Conservation (phyloP, 2,329 filamentous ascomycete species). For the Sphaerulina populicola region DNA sequence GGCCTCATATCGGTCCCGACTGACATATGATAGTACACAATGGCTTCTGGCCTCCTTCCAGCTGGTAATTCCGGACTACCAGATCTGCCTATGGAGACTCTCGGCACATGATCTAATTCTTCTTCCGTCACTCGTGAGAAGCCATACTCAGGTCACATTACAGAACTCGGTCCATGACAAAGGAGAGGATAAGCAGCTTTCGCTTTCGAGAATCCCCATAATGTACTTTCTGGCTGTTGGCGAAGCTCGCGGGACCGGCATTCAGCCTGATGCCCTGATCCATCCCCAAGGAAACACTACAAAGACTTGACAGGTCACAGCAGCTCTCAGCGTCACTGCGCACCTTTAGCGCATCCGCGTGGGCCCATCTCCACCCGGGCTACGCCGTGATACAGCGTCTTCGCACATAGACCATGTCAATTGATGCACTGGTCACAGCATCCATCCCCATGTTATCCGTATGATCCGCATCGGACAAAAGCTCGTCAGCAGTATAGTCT, state of each 20-base stretch:
- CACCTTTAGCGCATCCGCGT: background rate
- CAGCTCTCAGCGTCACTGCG: background rate
- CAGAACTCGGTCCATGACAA: background rate
- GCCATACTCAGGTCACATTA: background rate
- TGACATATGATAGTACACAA: constrained; percentile 1
- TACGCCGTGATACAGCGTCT: background rate
- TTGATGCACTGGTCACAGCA: background rate
- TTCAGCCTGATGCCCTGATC: background rate
- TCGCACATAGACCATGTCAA: background rate
- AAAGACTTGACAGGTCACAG: background rate
- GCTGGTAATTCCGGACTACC: background rate
- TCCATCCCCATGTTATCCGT: background rate
- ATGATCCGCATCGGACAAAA: background rate
- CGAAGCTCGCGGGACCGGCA: background rate
- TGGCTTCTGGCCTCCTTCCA: constrained; percentile 1
- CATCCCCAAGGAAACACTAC: background rate
- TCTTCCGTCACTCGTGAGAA: background rate
- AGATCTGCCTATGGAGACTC: constrained; percentile 1
- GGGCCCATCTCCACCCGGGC: background rate
- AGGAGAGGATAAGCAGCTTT: constrained; percentile 1
- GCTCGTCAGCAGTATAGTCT: background rate
- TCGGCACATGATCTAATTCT: constrained; percentile 5
- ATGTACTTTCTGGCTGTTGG: background rate
- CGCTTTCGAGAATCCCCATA: background rate
- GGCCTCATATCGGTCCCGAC: background rate